Evolutionary conservation across 2,329 filamentous ascomycete genomes (phyloP).

Genomic region (Geosmithia morbida): DNA sequence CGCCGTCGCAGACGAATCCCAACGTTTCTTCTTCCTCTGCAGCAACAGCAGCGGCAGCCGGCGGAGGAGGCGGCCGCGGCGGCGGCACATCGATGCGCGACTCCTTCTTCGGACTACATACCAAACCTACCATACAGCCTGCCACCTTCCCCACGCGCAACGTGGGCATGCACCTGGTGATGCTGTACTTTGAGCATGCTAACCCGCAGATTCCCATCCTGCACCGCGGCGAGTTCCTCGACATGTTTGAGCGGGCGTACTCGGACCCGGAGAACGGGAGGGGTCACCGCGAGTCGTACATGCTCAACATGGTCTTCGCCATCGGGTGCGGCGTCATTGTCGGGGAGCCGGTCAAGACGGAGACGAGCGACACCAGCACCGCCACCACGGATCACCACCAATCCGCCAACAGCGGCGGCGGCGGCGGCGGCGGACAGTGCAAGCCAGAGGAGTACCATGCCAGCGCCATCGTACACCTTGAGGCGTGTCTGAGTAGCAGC

Average conservation of each 20-base stretch:
- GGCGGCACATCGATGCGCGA: slow-evolving; percentile 75
- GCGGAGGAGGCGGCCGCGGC: slow-evolving; percentile 4
- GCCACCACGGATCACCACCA: slow-evolving; percentile 12
- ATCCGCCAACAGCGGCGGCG: too few species aligned
- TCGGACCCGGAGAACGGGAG: slow-evolving; percentile 49
- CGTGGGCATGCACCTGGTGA: slow-evolving; percentile 57
- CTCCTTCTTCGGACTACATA: slow-evolving; percentile 93
- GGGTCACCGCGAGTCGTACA: slow-evolving; percentile 73
- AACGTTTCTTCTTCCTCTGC: not conserved
- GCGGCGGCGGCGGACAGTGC: slow-evolving; percentile 24
- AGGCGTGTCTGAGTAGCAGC: slow-evolving; percentile 70
- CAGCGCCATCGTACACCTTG: slow-evolving; percentile 81
- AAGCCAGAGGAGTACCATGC: slow-evolving; percentile 95
- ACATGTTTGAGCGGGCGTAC: slow-evolving; percentile 74
- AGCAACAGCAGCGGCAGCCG: not conserved
- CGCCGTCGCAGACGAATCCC: not conserved
- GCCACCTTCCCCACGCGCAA: slow-evolving; percentile 71
- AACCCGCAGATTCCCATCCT: slow-evolving; percentile 93
- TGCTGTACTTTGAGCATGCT: slow-evolving; percentile 87
- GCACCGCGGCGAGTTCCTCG: slow-evolving; percentile 79
- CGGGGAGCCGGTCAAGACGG: slow-evolving; percentile 41
- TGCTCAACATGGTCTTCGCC: slow-evolving; percentile 93
- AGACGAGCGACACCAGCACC: slow-evolving; percentile 12
- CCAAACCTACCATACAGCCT: slow-evolving; percentile 72
- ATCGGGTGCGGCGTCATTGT: slow-evolving; percentile 91